Evolutionary conservation across 2,329 filamentous ascomycete species (phyloP), one percentile per base, ranked within the genome.

Genomic region (Curvularia sp.): DNA sequence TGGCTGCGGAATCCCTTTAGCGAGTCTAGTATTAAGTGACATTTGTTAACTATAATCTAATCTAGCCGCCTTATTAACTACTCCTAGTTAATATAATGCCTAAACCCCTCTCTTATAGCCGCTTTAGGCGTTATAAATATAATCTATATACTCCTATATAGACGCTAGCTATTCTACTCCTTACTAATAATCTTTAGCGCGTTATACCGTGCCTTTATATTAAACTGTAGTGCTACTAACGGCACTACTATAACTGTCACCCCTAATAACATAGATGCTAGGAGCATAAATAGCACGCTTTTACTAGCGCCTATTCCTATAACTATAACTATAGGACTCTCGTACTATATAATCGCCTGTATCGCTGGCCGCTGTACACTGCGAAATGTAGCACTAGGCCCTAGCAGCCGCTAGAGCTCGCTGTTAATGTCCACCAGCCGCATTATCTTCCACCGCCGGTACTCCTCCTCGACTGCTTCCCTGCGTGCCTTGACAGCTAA

Each of bases 251-350:
- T 59, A 13, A 72, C 53, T 15, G 51, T 34, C 3, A 34, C 32
- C 32, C 32, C 32, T 34, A 15, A 13, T 15, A 15, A 34, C 12
- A 34, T 8, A 13, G 32, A 42, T n/a, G 55, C 63, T 47, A 60
- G 67, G 53, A 72, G 60, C 54, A 71, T 72, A 46, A 73, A 73
- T 72, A 7, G n/a, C n/a, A n/a, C n/a, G n/a, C n/a, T n/a, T n/a
- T n/a, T n/a, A n/a, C 70, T 61, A n/a, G 57, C 66, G 19, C 70
- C 62, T 7, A 53, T 73, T 12, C 46, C 63, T 49, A 74, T 69
- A 21, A 72, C 54, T 13, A 51, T 56, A 13, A 69, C 55, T 12
- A 69, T 55, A 10, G 46, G 56, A 55, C 65, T 70, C 47, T 60
- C 13, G 2, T 60, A 55, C 12, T 54, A 53, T 41, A 65, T 56